Base-by-base conservation (phyloP, 495 filamentous ascomycete genomes). In the Penicillium flavigenum region DNA sequence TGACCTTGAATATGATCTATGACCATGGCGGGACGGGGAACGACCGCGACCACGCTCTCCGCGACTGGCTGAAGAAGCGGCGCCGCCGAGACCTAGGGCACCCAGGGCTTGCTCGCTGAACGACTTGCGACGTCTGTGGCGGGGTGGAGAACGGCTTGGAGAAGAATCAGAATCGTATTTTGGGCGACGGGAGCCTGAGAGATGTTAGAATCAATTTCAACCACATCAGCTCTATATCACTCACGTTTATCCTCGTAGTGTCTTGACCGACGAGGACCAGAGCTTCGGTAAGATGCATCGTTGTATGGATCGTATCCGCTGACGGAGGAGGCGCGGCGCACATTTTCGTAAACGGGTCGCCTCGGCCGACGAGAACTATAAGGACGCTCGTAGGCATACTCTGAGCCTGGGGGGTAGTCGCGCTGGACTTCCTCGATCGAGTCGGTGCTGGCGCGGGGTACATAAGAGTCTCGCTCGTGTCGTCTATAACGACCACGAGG, bases 81-180 rank as follows among this genome's bases (percentile, higher is more conserved):
- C 81, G 45, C 80, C 77, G n/a, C 86, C 87, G 22, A 92, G 76
- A 32, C 88, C 88, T 12, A 88, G 76, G 26, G 70, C 77, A 47
- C 81, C 84, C 5, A 91, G 72, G 9, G 87, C 88, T 61, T 83
- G 82, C 68, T 91, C 88, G 45, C 88, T 81, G 52, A 90, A 74
- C 46, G 88, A 91, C 72, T 90, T 92, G 69, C 85, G 73, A 60
- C 81, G 68, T 75, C 84, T 60, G 22, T 72, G 65, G 29, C 74
- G 76, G 10, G 62, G 66, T 7, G 76, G 77, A 39, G 76, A 79
- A 31, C 65, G 73, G 60, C 74, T 77, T 41, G 69, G 67, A 12
- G 77, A 75, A 47, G 70, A 72, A 51, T 64, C 66, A 46, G 69
- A 66, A 5, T 72, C 73, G 49, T 76, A 71, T 55, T 65, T 74